phyloP scores from a whole-genome alignment of 2,329 filamentous ascomycete genomes.

The Aspergillus sp. region DNA sequence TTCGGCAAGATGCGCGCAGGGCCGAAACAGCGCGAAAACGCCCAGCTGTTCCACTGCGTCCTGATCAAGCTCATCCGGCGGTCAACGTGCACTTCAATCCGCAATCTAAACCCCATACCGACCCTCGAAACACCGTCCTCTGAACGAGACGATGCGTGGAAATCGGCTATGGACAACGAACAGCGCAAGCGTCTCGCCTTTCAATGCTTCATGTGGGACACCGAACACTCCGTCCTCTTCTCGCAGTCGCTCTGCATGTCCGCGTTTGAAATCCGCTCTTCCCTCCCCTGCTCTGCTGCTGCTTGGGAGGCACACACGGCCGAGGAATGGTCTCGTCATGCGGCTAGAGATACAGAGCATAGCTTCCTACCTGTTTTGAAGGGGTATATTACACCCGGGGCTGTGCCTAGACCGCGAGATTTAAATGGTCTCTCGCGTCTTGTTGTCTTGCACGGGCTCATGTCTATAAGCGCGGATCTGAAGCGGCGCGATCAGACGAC shows the following conservation, averaged over 20 bases:
- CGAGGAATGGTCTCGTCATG: constrained; percentile 50
- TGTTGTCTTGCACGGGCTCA: constrained; percentile 60
- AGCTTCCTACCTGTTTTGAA: constrained; percentile 56
- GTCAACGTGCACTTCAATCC: constrained; percentile 52
- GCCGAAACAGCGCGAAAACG: constrained; percentile 64
- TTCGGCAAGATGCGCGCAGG: constrained; percentile 64
- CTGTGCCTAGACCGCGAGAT: constrained; percentile 35
- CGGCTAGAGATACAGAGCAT: constrained; percentile 37
- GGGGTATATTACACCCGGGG: constrained; percentile 52
- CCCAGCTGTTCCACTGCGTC: constrained; percentile 59
- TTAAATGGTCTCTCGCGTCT: constrained; percentile 56
- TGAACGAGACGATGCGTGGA: constrained; percentile 47
- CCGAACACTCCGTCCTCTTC: constrained; percentile 63
- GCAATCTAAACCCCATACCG: constrained; percentile 24
- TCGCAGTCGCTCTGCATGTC: constrained; percentile 68
- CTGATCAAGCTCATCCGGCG: constrained; percentile 56
- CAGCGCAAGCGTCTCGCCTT: constrained; percentile 61
- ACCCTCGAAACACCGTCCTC: too few species aligned
- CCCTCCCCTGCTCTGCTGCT: constrained; percentile 55
- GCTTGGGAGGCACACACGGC: constrained; percentile 60
- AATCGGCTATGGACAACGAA: constrained; percentile 55
- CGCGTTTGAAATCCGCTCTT: constrained; percentile 60
- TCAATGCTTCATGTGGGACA: constrained; percentile 67
- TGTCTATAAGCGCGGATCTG: constrained; percentile 64
- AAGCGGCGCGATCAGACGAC: constrained; percentile 62